Evolutionary conservation across 768 basidiomycete species (phyloP).

Genomic region (Phanerochaete sordida): DNA sequence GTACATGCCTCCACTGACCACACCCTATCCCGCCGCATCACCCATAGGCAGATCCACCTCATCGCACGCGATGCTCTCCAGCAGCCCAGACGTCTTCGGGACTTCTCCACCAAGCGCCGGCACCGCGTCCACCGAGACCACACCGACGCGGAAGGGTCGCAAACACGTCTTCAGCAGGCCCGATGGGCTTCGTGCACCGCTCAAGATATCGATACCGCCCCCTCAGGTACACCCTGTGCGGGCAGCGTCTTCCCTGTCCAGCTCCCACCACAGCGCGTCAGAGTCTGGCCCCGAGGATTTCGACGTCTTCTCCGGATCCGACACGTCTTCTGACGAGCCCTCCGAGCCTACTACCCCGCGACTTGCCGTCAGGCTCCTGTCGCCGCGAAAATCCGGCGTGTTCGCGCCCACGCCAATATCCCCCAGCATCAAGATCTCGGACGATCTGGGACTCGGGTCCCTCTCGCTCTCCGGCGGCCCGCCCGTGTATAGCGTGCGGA

Average conservation of each 20-base stretch:
- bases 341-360: slow-evolving; percentile 8
- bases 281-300: neutral
- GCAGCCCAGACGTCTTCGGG: neutral
- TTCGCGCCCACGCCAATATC: neutral
- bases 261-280: neutral
- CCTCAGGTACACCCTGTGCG: neutral
- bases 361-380: neutral
- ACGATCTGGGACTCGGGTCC: slow-evolving; percentile 10
- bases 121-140: neutral
- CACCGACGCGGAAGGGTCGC: neutral
- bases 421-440: neutral
- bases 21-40: neutral
- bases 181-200: slow-evolving; percentile 2
- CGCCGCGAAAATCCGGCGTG: neutral
- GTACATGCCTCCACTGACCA: neutral
- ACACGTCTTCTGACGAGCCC: slow-evolving; percentile 5
- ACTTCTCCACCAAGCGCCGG: neutral
- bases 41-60: neutral
- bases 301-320: neutral
- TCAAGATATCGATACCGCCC: slow-evolving; percentile 7
- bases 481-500: neutral
- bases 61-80: neutral
- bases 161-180: slow-evolving; percentile 5
- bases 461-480: neutral
- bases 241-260: neutral